Evolutionary conservation across 768 basidiomycete genomes (phyloP).

Genomic region (Kwoniella shandongensis): DNA sequence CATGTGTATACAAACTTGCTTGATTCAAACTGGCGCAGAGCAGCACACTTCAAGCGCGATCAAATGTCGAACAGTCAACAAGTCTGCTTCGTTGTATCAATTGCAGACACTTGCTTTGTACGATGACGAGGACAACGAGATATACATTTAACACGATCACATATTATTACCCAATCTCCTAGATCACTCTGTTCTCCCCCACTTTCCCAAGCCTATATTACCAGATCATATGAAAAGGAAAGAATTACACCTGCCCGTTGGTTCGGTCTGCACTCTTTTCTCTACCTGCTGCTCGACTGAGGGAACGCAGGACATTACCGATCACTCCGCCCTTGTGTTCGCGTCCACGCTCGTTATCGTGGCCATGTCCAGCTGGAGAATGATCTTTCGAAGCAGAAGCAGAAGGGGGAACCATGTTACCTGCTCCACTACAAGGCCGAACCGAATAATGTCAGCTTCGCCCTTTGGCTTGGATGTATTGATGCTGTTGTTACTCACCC

Average conservation of each 20-base stretch:
- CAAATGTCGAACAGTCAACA: too few species aligned
- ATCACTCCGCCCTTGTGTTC: constrained; percentile 41
- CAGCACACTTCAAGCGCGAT: too few species aligned
- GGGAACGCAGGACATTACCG: constrained; percentile 41
- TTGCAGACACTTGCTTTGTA: too few species aligned
- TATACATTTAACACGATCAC: too few species aligned
- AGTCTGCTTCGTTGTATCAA: too few species aligned
- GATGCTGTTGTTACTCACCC: constrained; percentile 35
- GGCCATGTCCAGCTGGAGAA: constrained; percentile 9
- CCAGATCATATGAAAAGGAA: too few species aligned
- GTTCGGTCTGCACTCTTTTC: constrained; percentile 14
- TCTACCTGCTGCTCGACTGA: constrained; percentile 42
- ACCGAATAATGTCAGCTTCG: neutral
- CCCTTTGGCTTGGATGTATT: neutral
- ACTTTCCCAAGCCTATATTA: too few species aligned
- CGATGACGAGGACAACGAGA: neutral
- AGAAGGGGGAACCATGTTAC: constrained; percentile 28
- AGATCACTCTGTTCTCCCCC: too few species aligned
- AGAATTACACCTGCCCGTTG: too few species aligned
- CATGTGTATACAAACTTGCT: too few species aligned
- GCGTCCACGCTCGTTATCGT: constrained; percentile 34
- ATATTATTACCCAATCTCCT: too few species aligned
- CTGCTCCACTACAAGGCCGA: constrained; percentile 30
- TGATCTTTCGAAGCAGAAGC: constrained; percentile 12
- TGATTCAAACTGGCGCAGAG: too few species aligned